Evolutionary conservation across 2,329 filamentous ascomycete species (phyloP), one percentile per base, ranked within the genome.

Genomic region (Ophiostoma perfectum): DNA sequence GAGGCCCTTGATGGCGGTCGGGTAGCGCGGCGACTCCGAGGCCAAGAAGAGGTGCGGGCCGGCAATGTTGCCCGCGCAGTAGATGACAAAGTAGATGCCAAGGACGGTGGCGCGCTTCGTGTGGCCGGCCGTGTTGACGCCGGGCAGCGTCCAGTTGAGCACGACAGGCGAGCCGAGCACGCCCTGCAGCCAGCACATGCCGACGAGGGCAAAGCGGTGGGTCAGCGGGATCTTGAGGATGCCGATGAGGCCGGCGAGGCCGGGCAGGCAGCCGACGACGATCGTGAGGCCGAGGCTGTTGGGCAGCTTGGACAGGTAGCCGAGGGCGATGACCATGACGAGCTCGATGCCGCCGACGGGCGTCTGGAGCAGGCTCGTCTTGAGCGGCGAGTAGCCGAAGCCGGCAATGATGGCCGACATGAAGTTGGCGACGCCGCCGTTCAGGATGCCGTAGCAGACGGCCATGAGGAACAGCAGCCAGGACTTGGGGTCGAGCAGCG

Each of bases 91-190:
- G 78, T 81, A 83, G 18, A 83, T 69, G 0, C 82, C 82, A 39
- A 82, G 81, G 0, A 82, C 80, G 0, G 80, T 78, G 9, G 78
- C 80, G 45, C 83, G 78, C 75, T 84, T 84, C 1, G 82, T 84
- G 71, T 85, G 82, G 0, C 82, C 82, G 0, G 81, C 78, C 12
- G 80, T 75, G 70, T 78, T 82, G n/a, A 78, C 76, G 2, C 78
- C 80, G 12, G 83, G 78, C 0, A 84, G 71, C 38, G 82, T 84
- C 83, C 82, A 85, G 49, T 77, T 82, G 0, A 84, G 71, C 52
- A 84, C 80, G 2, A 85, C 79, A 0, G 82, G 80, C 0, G 81
- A 80, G 4, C 82, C 82, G 52, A 84, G 49, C 49, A 55, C 49
- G 49, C 49, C 49, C 49, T 55, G 18, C n/a, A 55, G 49, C 49